A percentile compares a stretch with the other conserved stretches of the same genome.
Evolutionary conservation across 129 eudicot species (phyloP).

Genomic region (Flaveria bidentis): DNA sequence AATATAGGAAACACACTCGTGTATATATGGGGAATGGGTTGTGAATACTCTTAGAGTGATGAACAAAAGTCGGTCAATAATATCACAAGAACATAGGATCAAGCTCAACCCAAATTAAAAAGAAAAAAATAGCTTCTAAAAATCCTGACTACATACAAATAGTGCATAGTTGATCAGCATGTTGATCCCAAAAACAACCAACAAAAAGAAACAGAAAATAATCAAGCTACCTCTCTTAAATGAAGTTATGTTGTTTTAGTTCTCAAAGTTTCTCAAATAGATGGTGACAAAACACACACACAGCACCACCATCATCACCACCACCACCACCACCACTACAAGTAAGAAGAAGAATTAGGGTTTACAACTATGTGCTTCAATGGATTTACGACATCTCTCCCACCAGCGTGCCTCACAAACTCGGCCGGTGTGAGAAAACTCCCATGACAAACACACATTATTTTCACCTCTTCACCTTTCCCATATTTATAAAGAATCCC

Average conservation of each 20-base stretch:
- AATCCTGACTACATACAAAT: background rate
- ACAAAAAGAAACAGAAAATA: background rate
- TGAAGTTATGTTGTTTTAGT: constrained; percentile 9
- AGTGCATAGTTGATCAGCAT: constrained; percentile 2
- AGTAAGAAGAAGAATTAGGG: constrained; percentile 57
- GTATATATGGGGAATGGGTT: too few relatives aligned
- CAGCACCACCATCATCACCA: background rate
- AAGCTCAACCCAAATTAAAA: background rate
- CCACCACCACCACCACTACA: constrained; percentile 36
- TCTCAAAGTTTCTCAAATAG: constrained; percentile 20
- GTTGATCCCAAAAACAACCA: constrained; percentile 2
- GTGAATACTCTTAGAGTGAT: too few relatives aligned
- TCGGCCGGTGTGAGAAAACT: constrained; percentile 79
- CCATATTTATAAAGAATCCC: constrained; percentile 85
- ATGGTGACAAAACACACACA: constrained; percentile 19
- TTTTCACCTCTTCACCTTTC: constrained; percentile 84
- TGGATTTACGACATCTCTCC: constrained; percentile 55
- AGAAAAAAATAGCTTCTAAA: background rate
- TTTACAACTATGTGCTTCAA: constrained; percentile 50
- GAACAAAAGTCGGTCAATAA: background rate
- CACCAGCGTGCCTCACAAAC: constrained; percentile 90
- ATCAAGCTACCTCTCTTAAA: constrained; percentile 20
- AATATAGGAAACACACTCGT: too few relatives aligned
- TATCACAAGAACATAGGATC: background rate
- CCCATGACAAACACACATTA: constrained; percentile 95